Evolutionary conservation across 192 early-diverging fungal genomes (phyloP).

Genomic region (Backusella circina): DNA sequence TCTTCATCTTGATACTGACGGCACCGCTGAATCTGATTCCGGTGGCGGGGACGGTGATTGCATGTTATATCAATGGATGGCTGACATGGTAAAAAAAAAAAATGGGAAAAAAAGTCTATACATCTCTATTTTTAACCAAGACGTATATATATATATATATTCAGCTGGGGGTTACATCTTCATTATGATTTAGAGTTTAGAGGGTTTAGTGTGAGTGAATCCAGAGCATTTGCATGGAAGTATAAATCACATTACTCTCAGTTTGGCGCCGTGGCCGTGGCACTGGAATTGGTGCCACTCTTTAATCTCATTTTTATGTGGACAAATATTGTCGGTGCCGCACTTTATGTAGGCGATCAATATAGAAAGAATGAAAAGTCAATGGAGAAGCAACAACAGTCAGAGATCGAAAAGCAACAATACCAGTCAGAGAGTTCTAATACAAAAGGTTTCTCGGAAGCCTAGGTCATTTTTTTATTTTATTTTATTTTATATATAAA

Average conservation of each 20-base stretch:
- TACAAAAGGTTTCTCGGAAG: no score
- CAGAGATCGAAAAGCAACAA: no score
- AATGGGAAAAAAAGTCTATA: no score
- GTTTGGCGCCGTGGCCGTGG: slow-evolving; percentile 51
- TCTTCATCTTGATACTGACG: slow-evolving; percentile 26
- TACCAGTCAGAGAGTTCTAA: no score
- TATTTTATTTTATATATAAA: no score
- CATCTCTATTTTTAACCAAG: no score
- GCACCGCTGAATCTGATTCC: slow-evolving; percentile 58
- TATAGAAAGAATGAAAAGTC: slow-evolving; percentile 41
- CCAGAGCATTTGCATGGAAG: slow-evolving; percentile 43
- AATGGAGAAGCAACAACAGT: not conserved
- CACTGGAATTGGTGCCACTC: slow-evolving; percentile 60
- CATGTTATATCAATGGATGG: slow-evolving; percentile 51
- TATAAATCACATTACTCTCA: slow-evolving; percentile 17
- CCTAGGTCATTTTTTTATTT: no score
- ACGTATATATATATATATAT: no score
- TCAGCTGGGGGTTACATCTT: slow-evolving; percentile 44
- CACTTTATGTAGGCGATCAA: slow-evolving; percentile 63
- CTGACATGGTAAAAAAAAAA: slow-evolving; percentile 24
- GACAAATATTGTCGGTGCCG: slow-evolving; percentile 66
- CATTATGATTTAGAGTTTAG: slow-evolving; percentile 56
- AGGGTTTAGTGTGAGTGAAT: slow-evolving; percentile 40
- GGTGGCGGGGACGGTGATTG: slow-evolving; percentile 49
- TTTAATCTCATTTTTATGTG: slow-evolving; percentile 64